A percentile compares a stretch with the other conserved stretches of the same genome.
phyloP scores from a whole-genome alignment of 371 early-diverging fungal genomes.

The Zychaea mexicana region DNA sequence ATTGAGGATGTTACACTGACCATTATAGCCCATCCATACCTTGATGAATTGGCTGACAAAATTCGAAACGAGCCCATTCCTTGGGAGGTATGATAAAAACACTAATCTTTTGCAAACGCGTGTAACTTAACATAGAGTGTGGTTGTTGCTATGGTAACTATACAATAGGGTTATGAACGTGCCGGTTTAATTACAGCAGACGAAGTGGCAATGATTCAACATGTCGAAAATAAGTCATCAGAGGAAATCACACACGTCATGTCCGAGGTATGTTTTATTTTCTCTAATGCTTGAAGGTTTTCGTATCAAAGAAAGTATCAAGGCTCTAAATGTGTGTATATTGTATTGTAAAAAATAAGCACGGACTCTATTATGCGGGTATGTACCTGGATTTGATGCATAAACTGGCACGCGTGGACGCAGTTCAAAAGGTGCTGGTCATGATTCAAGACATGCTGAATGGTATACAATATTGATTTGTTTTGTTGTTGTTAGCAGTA shows the following conservation, averaged over 20 bases:
- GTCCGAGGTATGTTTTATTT: slow-evolving; percentile 48
- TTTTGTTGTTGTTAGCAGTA: too few relatives aligned
- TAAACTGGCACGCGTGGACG: slow-evolving; percentile 86
- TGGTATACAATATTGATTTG: slow-evolving; percentile 50
- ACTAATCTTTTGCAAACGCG: not conserved
- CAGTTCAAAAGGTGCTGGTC: slow-evolving; percentile 88
- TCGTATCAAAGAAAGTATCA: too few relatives aligned
- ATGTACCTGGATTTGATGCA: slow-evolving; percentile 72
- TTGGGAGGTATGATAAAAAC: slow-evolving; percentile 71
- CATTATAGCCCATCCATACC: slow-evolving; percentile 77
- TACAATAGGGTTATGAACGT: slow-evolving; percentile 83
- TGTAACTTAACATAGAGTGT: too few relatives aligned
- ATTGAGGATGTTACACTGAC: slow-evolving; percentile 56
- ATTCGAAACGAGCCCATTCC: slow-evolving; percentile 79
- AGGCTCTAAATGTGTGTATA: too few relatives aligned
- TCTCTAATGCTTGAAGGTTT: too few relatives aligned
- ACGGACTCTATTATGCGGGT: slow-evolving; percentile 59
- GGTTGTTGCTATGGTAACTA: too few relatives aligned
- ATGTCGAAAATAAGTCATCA: slow-evolving; percentile 51
- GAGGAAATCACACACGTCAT: slow-evolving; percentile 50
- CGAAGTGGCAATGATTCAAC: slow-evolving; percentile 73
- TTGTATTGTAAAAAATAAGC: slow-evolving; percentile 19
- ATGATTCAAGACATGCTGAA: slow-evolving; percentile 82
- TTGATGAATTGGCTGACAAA: slow-evolving; percentile 73
- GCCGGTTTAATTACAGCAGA: slow-evolving; percentile 79